Percentiles rank a stretch among this genome's conserved stretches.
These are phyloP conservation scores for Rubia tinctorum DNA, from an alignment of 305 asterid species.

Conservation along the genomic window DNA sequence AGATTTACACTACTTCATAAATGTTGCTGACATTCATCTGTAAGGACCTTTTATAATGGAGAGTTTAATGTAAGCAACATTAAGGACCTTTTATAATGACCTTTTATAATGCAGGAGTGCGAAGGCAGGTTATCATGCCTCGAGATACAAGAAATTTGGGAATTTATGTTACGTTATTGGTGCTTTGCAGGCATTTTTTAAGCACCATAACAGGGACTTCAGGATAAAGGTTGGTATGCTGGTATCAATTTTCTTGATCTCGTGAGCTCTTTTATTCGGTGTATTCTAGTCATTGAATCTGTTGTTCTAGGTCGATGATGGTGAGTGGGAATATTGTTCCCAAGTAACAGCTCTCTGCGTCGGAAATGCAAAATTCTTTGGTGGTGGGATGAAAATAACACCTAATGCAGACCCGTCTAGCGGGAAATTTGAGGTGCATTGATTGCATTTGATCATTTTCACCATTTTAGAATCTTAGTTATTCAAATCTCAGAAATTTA, in stretches of 20 bases:
- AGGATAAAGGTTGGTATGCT: conserved; percentile 62
- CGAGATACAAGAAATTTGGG: conserved; percentile 83
- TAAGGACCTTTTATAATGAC: conserved; percentile 52
- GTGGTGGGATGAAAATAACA: conserved; percentile 89
- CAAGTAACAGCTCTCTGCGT: conserved; percentile 88
- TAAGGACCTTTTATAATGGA: conserved; percentile 34
- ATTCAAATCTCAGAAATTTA: conserved; percentile 2
- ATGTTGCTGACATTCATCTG: conserved; percentile 89
- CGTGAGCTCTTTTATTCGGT: neutral
- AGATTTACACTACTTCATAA: conserved; percentile 73
- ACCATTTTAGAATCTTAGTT: neutral
- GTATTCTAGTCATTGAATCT: neutral
- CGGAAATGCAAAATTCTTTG: conserved; percentile 88
- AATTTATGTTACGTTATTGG: conserved; percentile 86
- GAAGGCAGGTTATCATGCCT: conserved; percentile 85
- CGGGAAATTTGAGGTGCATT: conserved; percentile 59
- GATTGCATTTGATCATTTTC: conserved; percentile 10
- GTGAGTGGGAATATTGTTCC: conserved; percentile 77
- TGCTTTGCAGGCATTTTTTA: conserved; percentile 75
- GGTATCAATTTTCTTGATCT: neutral
- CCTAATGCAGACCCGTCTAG: conserved; percentile 68
- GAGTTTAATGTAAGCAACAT: too few relatives aligned
- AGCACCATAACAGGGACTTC: conserved; percentile 72
- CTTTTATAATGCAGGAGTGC: conserved; percentile 59
- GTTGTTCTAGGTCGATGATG: conserved; percentile 56